Conservation (phyloP, 148 eudicot genomes). For the Amaranthus hypochondriacus region DNA sequence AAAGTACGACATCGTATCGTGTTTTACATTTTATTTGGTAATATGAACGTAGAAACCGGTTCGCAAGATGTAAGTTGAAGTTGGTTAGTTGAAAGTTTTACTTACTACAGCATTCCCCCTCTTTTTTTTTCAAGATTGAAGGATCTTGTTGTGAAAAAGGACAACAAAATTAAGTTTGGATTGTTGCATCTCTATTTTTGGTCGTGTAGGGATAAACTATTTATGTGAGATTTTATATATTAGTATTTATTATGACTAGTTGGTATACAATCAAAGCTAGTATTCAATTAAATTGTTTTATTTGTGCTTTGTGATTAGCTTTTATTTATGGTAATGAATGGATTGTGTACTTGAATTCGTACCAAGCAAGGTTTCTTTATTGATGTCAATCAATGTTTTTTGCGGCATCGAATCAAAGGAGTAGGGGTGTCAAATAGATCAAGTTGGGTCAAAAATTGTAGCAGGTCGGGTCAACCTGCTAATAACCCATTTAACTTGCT, state of each 20-base stretch:
- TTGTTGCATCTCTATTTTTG: not conserved
- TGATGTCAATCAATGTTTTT: no score
- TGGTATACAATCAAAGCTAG: not conserved
- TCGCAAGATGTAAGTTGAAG: not conserved
- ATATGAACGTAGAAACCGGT: not conserved
- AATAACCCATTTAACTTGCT: no score
- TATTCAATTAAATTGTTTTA: not conserved
- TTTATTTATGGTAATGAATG: no score
- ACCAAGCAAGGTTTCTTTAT: no score
- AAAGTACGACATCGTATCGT: constrained; percentile 16
- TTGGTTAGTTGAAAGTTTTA: not conserved
- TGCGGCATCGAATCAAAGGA: no score
- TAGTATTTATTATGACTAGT: not conserved
- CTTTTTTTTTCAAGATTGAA: no score
- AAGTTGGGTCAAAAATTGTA: no score
- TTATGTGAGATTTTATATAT: not conserved
- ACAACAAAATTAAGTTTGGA: not conserved
- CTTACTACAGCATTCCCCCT: no score
- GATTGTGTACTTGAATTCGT: no score
- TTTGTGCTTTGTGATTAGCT: not conserved
- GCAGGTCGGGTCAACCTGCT: no score
- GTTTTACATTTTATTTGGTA: constrained; percentile 14
- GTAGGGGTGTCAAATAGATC: no score
- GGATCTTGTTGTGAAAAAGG: constrained; percentile 2
- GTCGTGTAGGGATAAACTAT: not conserved